Evolutionary conservation across 2,329 filamentous ascomycete genomes (phyloP).

Genomic region (Nigrograna mackinnonii): DNA sequence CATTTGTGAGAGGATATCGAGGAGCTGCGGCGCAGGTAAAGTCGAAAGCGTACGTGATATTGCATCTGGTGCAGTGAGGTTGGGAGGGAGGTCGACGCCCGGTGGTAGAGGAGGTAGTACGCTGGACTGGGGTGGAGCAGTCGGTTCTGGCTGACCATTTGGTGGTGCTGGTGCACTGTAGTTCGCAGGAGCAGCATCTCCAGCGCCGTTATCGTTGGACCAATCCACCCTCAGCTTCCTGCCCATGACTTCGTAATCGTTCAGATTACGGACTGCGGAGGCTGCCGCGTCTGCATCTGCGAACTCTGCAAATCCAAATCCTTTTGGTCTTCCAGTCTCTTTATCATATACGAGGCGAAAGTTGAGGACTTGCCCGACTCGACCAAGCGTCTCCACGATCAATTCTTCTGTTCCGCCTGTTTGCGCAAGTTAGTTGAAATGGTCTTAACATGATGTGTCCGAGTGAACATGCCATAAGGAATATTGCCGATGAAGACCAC

Average conservation of each 20-base stretch:
- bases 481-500: slow-evolving; percentile 88
- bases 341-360: slow-evolving; percentile 95
- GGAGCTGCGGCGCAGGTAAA: slow-evolving; percentile 82
- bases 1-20: slow-evolving; percentile 94
- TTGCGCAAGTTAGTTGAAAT: no score
- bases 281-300: slow-evolving; percentile 90
- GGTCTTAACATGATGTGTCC: no score
- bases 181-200: slow-evolving; percentile 52
- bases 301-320: slow-evolving; percentile 96
- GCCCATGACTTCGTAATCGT: slow-evolving; percentile 94
- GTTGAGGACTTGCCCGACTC: slow-evolving; percentile 85
- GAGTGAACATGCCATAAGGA: slow-evolving; percentile 64
- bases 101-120: slow-evolving; percentile 79
- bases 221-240: slow-evolving; percentile 94
- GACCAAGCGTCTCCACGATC: slow-evolving; percentile 90
- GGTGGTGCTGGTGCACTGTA: slow-evolving; percentile 49
- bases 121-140: slow-evolving; percentile 42
- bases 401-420: slow-evolving; percentile 95
- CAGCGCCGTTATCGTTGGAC: slow-evolving; percentile 84
- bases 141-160: slow-evolving; percentile 46
- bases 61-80: slow-evolving; percentile 82
- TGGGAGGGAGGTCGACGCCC: slow-evolving; percentile 81
- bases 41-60: slow-evolving; percentile 90
- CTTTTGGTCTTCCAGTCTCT: slow-evolving; percentile 91
- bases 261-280: slow-evolving; percentile 91